Evolutionary conservation across 2,329 filamentous ascomycete genomes (phyloP), one percentile per base, ranked within the genome.

Genomic region (Colletotrichum costaricense): DNA sequence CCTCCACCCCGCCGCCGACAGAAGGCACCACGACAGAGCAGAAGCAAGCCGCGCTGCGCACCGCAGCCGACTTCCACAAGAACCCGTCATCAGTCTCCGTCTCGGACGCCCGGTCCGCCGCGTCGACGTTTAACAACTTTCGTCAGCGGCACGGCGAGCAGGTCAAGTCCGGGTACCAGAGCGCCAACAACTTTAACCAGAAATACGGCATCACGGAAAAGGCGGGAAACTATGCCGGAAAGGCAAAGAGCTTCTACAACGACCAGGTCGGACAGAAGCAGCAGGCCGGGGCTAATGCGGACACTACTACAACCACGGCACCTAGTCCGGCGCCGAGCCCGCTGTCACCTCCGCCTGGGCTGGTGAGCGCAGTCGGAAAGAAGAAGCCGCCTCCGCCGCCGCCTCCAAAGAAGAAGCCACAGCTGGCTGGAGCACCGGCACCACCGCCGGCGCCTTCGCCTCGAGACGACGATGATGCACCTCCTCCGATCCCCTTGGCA

Each of bases 81-180:
- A 87, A 93, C 76, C 91, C 91, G 1, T 88, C 89, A 4, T 88
- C 88, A 1, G 89, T 93, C 2, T 91, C 90, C 0, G 75, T 91
- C 2, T 82, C 89, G 5, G 91, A 94, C 77, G 86, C 89, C 9
- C 86, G 85, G 72, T 82, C 86, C 52, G 89, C 91, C 16, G 92
- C 89, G 1, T 85, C 86, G 33, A 93, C 91, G 49, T 88, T 89
- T 52, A 92, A 90, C 75, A 92, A 93, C 78, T 93, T 95, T 80
- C 90, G 91, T 16, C 90, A 94, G 79, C 84, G 92, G 33, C 92
- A 94, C 77, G 90, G 92, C 4, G 92, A 92, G 22, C 91, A 94
- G 79, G 89, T 93, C 6, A 88, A 89, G 1, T 83, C 88, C 6
- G 92, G 92, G 0, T 86, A 88, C 77, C 84, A 86, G 77, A 87